These are phyloP conservation scores for Amphibolis antarctica DNA, from an alignment of 106 monocot species.

Conservation along the genomic window DNA sequence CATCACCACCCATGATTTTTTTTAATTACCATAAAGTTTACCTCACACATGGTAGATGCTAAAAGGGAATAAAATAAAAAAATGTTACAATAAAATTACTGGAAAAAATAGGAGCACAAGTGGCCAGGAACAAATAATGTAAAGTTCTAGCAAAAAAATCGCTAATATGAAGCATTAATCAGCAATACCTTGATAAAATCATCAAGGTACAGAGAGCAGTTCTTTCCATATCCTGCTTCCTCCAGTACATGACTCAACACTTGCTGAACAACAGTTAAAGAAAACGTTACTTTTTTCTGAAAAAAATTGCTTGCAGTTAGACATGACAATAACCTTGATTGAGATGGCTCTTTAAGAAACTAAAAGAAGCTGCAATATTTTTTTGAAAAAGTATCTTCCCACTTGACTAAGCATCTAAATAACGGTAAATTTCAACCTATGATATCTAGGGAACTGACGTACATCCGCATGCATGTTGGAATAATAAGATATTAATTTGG, in stretches of 20 bases:
- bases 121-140: neutral
- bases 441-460: too few species aligned
- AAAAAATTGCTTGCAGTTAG: neutral
- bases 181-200: slow-evolving; percentile 54
- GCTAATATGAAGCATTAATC: neutral
- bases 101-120: neutral
- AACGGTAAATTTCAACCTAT: too few species aligned
- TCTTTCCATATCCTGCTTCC: slow-evolving; percentile 50
- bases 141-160: neutral
- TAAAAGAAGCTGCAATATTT: neutral
- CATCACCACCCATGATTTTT: too few species aligned
- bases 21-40: too few species aligned
- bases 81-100: too few species aligned
- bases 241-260: slow-evolving; percentile 45
- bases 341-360: neutral
- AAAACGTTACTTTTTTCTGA: neutral
- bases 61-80: neutral
- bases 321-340: neutral
- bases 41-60: neutral
- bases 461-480: too few species aligned
- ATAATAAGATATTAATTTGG: too few species aligned
- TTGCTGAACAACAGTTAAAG: slow-evolving; percentile 15
- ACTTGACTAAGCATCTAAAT: neutral
- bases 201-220: slow-evolving; percentile 25
- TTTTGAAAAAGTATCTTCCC: neutral